A percentile compares a stretch with the other conserved stretches of the same genome.
Conservation (phyloP, 1,139 yeast genomes). For the Geotrichum fermentans region DNA sequence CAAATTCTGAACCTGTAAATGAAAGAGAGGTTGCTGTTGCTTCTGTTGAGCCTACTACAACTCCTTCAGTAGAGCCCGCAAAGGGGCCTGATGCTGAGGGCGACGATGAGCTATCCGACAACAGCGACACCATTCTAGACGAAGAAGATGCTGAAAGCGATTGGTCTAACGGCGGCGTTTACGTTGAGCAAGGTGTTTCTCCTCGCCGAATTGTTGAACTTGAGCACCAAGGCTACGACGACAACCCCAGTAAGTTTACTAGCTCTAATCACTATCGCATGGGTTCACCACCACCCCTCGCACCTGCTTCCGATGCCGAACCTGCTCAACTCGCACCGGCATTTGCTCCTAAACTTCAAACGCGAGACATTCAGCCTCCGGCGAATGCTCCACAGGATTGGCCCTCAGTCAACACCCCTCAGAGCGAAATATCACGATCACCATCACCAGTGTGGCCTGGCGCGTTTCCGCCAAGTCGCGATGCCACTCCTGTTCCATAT, state of each 20-base stretch:
- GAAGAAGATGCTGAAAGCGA: constrained; percentile 16
- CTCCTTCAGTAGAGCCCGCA: not conserved
- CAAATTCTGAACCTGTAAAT: not conserved
- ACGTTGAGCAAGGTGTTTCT: not conserved
- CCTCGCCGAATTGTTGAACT: constrained; percentile 1
- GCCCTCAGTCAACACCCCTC: too few species aligned
- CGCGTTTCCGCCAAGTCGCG: constrained; percentile 6
- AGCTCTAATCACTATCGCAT: not conserved
- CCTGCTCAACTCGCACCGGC: not conserved
- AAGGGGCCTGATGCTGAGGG: not conserved
- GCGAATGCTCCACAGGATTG: too few species aligned
- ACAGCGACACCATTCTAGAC: constrained; percentile 14
- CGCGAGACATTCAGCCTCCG: too few species aligned
- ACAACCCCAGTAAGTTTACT: constrained; percentile 11
- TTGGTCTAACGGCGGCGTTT: not conserved
- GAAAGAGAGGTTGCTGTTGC: not conserved
- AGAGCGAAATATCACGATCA: not conserved
- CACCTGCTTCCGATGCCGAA: not conserved
- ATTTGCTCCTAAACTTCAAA: too few species aligned
- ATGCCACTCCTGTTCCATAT: not conserved
- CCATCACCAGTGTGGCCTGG: constrained; percentile 11
- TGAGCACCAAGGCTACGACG: constrained; percentile 20
- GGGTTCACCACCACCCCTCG: not conserved
- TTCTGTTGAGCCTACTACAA: not conserved
- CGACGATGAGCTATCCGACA: constrained; percentile 3